Conservation (phyloP, 2,329 filamentous ascomycete genomes). For the Botrytis fragariae region DNA sequence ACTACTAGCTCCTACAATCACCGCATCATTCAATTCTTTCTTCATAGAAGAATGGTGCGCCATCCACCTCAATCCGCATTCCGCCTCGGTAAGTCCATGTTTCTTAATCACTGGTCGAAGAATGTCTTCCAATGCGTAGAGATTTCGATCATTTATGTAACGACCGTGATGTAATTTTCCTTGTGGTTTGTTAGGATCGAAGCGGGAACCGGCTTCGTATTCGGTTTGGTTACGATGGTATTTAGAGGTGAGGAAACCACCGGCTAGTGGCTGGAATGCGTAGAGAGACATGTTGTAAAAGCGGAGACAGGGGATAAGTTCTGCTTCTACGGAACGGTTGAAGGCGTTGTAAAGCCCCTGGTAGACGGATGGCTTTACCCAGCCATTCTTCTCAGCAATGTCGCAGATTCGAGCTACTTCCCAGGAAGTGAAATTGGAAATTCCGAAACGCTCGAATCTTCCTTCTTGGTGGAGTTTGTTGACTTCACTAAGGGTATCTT, state of each 20-base stretch:
- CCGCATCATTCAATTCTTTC: conserved; percentile 53
- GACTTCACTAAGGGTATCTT: conserved; percentile 35
- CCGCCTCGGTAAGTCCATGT: conserved; percentile 66
- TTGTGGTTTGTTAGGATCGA: conserved; percentile 45
- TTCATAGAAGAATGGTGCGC: conserved; percentile 66
- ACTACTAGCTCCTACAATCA: conserved; percentile 59
- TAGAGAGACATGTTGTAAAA: conserved; percentile 61
- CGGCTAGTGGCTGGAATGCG: conserved; percentile 58
- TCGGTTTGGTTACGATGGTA: conserved; percentile 49
- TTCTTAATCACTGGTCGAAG: conserved; percentile 67
- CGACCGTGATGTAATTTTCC: conserved; percentile 52
- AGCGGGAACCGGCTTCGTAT: conserved; percentile 26
- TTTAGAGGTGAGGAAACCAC: conserved; percentile 46
- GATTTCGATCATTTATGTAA: conserved; percentile 62
- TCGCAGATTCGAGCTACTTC: conserved; percentile 36
- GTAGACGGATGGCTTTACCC: conserved; percentile 39
- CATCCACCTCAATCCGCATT: conserved; percentile 71
- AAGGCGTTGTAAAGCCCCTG: conserved; percentile 40
- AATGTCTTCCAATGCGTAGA: conserved; percentile 60
- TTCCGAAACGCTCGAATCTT: conserved; percentile 44
- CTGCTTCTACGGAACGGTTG: conserved; percentile 55
- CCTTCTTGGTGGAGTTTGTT: conserved; percentile 39
- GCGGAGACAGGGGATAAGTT: conserved; percentile 56
- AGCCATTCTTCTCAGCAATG: conserved; percentile 39
- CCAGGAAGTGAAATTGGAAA: conserved; percentile 57